Evolutionary conservation across 257 asterid genomes (phyloP).

Genomic region (Anisodus acutangulus): DNA sequence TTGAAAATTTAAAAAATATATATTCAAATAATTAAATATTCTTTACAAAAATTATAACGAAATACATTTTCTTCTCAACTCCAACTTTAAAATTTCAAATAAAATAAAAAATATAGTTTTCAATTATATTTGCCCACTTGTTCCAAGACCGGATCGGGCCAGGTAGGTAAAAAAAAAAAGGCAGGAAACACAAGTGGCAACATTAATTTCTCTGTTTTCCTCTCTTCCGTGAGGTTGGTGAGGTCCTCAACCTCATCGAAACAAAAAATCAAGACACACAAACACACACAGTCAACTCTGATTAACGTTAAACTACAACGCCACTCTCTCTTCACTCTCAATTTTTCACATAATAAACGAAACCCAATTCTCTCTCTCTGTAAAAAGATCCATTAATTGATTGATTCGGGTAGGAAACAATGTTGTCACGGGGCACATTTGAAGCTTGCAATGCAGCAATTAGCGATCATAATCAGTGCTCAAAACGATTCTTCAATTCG

Average conservation of each 20-base stretch:
- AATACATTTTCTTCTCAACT: too few relatives aligned
- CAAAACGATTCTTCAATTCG: constrained; percentile 30
- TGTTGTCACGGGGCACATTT: constrained; percentile 41
- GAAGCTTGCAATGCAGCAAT: constrained; percentile 15
- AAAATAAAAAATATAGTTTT: too few relatives aligned
- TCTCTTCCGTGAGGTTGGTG: background rate
- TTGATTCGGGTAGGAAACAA: constrained; percentile 25
- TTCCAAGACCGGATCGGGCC: background rate
- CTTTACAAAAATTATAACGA: too few relatives aligned
- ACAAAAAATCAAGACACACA: background rate
- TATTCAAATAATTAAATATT: too few relatives aligned
- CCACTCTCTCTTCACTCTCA: background rate
- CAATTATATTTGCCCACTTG: too few relatives aligned
- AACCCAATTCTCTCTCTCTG: background rate
- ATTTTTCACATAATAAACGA: background rate
- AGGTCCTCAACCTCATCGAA: background rate
- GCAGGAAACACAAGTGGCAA: constrained; percentile 9
- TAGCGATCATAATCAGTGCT: constrained; percentile 20
- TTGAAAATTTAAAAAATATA: too few relatives aligned
- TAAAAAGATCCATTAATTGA: too few relatives aligned
- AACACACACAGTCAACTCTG: background rate
- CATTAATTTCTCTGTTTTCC: background rate
- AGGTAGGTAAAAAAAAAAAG: constrained; percentile 16
- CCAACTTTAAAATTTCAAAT: too few relatives aligned
- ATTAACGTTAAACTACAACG: background rate